phyloP scores from a whole-genome alignment of 192 early-diverging fungal genomes.

The Coemansia sp. region DNA sequence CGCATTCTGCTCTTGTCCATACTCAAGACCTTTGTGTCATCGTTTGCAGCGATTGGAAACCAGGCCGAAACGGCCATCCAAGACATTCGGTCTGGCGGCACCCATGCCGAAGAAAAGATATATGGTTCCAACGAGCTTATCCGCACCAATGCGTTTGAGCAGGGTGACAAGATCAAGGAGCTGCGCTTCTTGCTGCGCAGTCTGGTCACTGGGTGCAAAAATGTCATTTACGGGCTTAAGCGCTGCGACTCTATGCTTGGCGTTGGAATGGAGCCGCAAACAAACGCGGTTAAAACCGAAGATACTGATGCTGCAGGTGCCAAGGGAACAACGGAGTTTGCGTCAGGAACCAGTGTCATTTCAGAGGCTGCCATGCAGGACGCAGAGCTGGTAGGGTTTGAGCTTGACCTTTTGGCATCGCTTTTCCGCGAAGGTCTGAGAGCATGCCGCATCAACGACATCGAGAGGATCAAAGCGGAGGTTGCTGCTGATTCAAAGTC shows the following conservation, averaged over 20 bases:
- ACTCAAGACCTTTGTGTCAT: conserved; percentile 78
- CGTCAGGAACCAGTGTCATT: neutral
- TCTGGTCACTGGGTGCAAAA: conserved; percentile 85
- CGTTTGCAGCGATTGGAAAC: conserved; percentile 44
- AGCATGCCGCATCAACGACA: conserved; percentile 51
- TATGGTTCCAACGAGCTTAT: conserved; percentile 44
- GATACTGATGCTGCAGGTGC: neutral
- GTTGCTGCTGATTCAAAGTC: neutral
- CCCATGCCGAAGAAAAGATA: conserved; percentile 36
- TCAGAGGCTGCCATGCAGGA: conserved; percentile 32
- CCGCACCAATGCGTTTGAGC: conserved; percentile 50
- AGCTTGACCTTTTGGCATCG: conserved; percentile 44
- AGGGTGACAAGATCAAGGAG: conserved; percentile 59
- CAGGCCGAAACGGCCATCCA: conserved; percentile 28
- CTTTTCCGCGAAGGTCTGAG: conserved; percentile 53
- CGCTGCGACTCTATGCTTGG: conserved; percentile 67
- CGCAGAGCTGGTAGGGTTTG: conserved; percentile 45
- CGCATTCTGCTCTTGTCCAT: conserved; percentile 77
- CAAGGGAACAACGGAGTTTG: neutral
- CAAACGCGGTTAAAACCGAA: neutral
- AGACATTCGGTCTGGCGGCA: conserved; percentile 26
- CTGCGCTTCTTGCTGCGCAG: conserved; percentile 86
- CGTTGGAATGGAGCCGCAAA: conserved; percentile 25
- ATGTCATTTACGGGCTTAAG: conserved; percentile 71
- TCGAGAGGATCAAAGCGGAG: conserved; percentile 31